phyloP scores from a whole-genome alignment of 148 eudicot species.

The Mesembryanthemum crystallinum region DNA sequence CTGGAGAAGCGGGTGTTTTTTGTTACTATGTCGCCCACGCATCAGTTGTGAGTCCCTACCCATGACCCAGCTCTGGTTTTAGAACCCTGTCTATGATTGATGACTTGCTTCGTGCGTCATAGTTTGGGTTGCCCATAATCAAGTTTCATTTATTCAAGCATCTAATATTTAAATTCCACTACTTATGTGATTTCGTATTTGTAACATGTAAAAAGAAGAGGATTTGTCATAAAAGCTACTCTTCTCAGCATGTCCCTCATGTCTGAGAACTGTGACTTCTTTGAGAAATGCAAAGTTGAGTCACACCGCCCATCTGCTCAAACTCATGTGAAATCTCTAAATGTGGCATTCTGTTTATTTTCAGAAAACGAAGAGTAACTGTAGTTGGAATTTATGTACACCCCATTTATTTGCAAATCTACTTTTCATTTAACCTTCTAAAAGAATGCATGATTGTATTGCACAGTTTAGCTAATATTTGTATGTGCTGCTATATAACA shows the following conservation, averaged over 20 bases:
- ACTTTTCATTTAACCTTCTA: too few relatives aligned
- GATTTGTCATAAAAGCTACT: too few relatives aligned
- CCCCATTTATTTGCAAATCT: not conserved
- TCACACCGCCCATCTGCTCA: not conserved
- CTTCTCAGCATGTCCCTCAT: too few relatives aligned
- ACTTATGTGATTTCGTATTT: too few relatives aligned
- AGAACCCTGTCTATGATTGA: not conserved
- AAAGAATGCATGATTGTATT: not conserved
- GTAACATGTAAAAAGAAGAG: too few relatives aligned
- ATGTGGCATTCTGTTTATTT: not conserved
- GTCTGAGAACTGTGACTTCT: too few relatives aligned
- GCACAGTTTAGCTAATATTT: not conserved
- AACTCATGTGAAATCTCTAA: not conserved
- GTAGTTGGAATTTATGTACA: not conserved
- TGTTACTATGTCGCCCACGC: conserved; percentile 97
- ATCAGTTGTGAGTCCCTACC: conserved; percentile 51
- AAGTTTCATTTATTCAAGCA: not conserved
- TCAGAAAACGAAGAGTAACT: not conserved
- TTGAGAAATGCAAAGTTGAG: not conserved
- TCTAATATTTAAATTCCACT: not conserved
- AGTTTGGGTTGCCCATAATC: not conserved
- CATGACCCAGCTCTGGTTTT: too few relatives aligned
- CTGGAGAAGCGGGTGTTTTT: conserved; percentile 66
- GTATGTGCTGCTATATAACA: not conserved
- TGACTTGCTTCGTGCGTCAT: not conserved